Conservation (phyloP, 208 protist species). For the Paratrypanosoma confusum region DNA sequence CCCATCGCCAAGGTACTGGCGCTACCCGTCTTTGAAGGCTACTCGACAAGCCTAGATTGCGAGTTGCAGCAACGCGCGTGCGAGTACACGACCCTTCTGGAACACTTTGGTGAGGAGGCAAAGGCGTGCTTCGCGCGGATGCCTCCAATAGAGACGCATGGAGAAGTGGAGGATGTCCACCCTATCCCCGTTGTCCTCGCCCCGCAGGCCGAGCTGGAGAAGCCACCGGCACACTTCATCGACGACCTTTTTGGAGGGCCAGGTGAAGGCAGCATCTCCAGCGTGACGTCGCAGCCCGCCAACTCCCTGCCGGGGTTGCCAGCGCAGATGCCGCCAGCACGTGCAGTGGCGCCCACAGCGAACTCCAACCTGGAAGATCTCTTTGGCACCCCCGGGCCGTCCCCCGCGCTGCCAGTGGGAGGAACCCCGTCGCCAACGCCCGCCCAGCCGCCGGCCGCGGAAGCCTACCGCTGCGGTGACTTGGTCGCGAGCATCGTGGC, state of each 20-base stretch:
- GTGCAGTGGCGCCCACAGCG: neutral
- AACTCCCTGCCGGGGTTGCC: neutral
- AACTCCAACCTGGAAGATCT: constrained; percentile 11
- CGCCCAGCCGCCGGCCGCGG: constrained; percentile 3
- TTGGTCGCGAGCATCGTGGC: constrained; percentile 29
- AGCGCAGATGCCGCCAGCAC: neutral
- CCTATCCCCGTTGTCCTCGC: constrained; percentile 51
- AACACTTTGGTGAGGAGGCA: constrained; percentile 61
- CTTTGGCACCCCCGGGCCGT: constrained; percentile 9
- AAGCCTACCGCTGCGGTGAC: constrained; percentile 43
- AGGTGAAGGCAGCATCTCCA: constrained; percentile 3
- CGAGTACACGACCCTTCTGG: constrained; percentile 82
- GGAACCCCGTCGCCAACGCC: neutral
- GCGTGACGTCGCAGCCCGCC: neutral
- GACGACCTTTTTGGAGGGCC: constrained; percentile 64
- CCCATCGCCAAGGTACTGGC: constrained; percentile 23
- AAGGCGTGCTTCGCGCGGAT: constrained; percentile 67
- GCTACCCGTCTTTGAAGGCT: constrained; percentile 42
- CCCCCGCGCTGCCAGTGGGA: neutral
- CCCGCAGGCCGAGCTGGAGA: constrained; percentile 29
- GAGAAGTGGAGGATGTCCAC: constrained; percentile 22
- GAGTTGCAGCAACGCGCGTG: constrained; percentile 92
- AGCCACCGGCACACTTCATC: constrained; percentile 36
- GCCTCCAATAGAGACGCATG: constrained; percentile 40
- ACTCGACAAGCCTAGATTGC: constrained; percentile 72